Conservation (phyloP, 2,329 filamentous ascomycete genomes). For the Aspergillus persii region DNA sequence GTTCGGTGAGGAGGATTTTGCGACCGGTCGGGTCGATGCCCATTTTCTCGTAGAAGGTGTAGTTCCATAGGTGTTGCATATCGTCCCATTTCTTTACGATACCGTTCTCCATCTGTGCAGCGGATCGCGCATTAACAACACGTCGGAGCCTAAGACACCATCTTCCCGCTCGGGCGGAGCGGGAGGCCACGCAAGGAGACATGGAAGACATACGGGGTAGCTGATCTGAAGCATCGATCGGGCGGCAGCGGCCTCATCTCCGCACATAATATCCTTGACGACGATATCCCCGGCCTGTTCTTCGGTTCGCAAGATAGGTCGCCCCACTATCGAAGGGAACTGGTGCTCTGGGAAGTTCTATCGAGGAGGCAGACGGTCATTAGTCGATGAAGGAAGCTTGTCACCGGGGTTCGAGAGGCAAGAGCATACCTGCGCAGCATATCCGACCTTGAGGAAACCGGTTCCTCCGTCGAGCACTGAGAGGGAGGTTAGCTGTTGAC, state of each 20-base stretch:
- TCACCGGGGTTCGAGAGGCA: not conserved
- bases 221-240: slow-evolving; percentile 97
- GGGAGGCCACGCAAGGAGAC: slow-evolving; percentile 2
- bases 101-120: slow-evolving; percentile 86
- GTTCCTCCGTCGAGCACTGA: slow-evolving; percentile 98
- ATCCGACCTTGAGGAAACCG: slow-evolving; percentile 99
- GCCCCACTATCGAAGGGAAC: slow-evolving; percentile 96
- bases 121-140: slow-evolving; percentile 20
- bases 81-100: slow-evolving; percentile 99
- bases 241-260: slow-evolving; percentile 93
- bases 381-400: not conserved
- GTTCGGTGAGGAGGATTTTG: slow-evolving; percentile 97
- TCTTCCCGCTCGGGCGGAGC: slow-evolving; percentile 3
- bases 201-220: slow-evolving; percentile 67
- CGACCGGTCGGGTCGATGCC: slow-evolving; percentile 83
- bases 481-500: slow-evolving; percentile 27
- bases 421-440: slow-evolving; percentile 73
- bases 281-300: slow-evolving; percentile 72
- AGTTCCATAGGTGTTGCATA: slow-evolving; percentile 99
- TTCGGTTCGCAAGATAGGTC: slow-evolving; percentile 94
- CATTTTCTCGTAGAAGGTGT: slow-evolving; percentile 97
- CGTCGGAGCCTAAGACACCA: slow-evolving; percentile 10
- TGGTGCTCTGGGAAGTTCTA: slow-evolving; percentile 99
- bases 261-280: slow-evolving; percentile 99
- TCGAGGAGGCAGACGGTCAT: slow-evolving; percentile 6